phyloP scores from a whole-genome alignment of 2,329 filamentous ascomycete species.

The Aciculosporium take region DNA sequence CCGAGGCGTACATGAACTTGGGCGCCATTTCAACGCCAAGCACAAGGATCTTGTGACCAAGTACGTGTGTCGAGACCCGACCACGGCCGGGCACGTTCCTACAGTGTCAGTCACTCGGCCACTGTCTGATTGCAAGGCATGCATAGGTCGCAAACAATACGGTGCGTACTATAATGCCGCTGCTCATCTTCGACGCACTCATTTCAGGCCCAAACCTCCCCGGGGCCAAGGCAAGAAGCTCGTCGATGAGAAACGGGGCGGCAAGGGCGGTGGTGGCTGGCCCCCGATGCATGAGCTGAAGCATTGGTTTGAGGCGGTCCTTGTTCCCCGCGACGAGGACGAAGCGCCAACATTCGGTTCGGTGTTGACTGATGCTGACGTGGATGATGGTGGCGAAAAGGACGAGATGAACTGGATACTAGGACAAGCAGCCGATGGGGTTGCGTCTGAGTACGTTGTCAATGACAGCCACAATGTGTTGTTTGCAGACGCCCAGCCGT shows the following conservation, averaged over 20 bases:
- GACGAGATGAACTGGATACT: neutral
- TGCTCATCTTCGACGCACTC: slow-evolving; percentile 72
- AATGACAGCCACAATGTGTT: neutral
- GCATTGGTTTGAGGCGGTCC: slow-evolving; percentile 38
- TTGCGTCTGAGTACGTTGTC: neutral
- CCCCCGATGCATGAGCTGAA: slow-evolving; percentile 43
- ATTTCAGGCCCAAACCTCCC: slow-evolving; percentile 57
- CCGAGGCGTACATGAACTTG: slow-evolving; percentile 71
- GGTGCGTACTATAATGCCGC: slow-evolving; percentile 91
- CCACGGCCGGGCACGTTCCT: slow-evolving; percentile 21
- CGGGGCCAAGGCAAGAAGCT: slow-evolving; percentile 28
- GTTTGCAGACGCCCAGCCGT: neutral
- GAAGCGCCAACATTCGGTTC: slow-evolving; percentile 9
- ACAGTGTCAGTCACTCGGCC: slow-evolving; percentile 43
- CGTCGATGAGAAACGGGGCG: slow-evolving; percentile 35
- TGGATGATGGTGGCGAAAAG: slow-evolving; percentile 1
- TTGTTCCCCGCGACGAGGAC: slow-evolving; percentile 27
- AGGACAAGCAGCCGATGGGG: neutral
- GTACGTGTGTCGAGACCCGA: slow-evolving; percentile 44
- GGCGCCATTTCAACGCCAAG: slow-evolving; percentile 49
- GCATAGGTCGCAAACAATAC: slow-evolving; percentile 62
- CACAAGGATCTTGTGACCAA: slow-evolving; percentile 46
- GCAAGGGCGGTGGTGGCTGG: slow-evolving; percentile 39
- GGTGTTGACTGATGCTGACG: slow-evolving; percentile 15
- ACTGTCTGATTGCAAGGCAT: slow-evolving; percentile 72